Evolutionary conservation across 2,329 filamentous ascomycete genomes (phyloP).

Genomic region (Microsporum canis): DNA sequence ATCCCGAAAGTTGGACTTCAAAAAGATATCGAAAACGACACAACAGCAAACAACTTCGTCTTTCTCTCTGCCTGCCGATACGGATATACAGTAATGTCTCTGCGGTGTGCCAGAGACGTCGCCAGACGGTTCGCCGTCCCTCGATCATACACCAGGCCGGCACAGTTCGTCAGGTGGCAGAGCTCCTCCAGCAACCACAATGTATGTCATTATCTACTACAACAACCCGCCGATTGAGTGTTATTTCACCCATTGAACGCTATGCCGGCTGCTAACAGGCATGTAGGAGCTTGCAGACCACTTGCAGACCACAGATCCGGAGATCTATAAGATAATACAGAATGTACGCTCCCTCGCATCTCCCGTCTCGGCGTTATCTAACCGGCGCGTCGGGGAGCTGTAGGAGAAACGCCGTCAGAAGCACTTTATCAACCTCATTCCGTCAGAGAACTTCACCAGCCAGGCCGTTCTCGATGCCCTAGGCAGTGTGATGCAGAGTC

Average conservation of each 20-base stretch:
- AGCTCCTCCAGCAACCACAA: conserved; percentile 32
- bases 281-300: conserved; percentile 63
- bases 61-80: background rate
- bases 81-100: background rate
- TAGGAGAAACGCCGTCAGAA: conserved; percentile 94
- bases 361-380: background rate
- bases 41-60: background rate
- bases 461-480: conserved; percentile 84
- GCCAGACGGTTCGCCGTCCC: background rate
- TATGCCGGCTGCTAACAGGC: background rate
- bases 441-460: conserved; percentile 91
- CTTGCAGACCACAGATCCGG: conserved; percentile 73
- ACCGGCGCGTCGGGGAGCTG: background rate
- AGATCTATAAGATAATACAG: conserved; percentile 79
- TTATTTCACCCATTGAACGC: background rate
- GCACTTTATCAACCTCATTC: conserved; percentile 96
- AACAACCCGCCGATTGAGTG: background rate
- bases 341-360: conserved; percentile 47
- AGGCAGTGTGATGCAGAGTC: conserved; percentile 91
- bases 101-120: conserved; percentile 1
- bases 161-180: conserved; percentile 25
- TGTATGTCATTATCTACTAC: conserved; percentile 18
- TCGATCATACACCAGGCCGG: background rate
- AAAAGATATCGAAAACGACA: background rate
- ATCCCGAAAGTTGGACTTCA: background rate